These are phyloP conservation scores for Sphagnum magellanicum DNA, from an alignment of 228 moss, liverwort and hornwort species.

Conservation along the genomic window DNA sequence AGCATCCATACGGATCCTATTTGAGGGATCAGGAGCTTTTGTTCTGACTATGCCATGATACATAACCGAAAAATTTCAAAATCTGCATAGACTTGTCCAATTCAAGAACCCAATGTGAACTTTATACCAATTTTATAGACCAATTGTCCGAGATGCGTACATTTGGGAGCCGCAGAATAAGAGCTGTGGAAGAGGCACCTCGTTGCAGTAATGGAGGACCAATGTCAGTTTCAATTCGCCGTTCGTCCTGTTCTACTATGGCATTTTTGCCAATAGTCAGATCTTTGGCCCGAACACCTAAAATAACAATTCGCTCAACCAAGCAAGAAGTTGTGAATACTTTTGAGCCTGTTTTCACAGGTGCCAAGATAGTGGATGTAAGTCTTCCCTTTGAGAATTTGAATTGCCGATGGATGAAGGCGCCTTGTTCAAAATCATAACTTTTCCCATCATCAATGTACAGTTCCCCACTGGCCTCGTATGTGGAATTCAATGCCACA, in stretches of 20 bases:
- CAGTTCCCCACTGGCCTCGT: conserved; percentile 84
- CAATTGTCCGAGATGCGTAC: conserved; percentile 82
- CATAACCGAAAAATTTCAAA: too few species aligned
- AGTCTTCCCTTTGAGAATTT: conserved; percentile 73
- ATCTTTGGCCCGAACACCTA: conserved; percentile 76
- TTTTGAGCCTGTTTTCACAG: conserved; percentile 32
- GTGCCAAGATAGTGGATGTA: conserved; percentile 60
- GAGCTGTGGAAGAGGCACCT: conserved; percentile 53
- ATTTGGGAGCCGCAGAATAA: conserved; percentile 85
- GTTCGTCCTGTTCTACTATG: conserved; percentile 62
- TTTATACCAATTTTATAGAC: conserved; percentile 82
- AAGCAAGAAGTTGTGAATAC: conserved; percentile 55
- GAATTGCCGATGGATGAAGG: conserved; percentile 75
- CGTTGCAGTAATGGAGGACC: conserved; percentile 61
- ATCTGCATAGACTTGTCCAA: too few species aligned
- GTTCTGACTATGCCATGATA: too few species aligned
- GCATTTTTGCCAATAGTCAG: conserved; percentile 58
- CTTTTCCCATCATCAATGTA: conserved; percentile 95
- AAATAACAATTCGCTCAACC: conserved; percentile 85
- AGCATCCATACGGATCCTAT: too few species aligned
- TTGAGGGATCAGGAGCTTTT: too few species aligned
- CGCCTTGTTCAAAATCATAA: conserved; percentile 76
- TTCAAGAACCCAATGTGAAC: neutral
- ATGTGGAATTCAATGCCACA: conserved; percentile 76
- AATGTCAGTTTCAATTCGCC: conserved; percentile 71